Conservation (phyloP, 805 yeast genomes). For the Wickerhamiella azymoides region DNA sequence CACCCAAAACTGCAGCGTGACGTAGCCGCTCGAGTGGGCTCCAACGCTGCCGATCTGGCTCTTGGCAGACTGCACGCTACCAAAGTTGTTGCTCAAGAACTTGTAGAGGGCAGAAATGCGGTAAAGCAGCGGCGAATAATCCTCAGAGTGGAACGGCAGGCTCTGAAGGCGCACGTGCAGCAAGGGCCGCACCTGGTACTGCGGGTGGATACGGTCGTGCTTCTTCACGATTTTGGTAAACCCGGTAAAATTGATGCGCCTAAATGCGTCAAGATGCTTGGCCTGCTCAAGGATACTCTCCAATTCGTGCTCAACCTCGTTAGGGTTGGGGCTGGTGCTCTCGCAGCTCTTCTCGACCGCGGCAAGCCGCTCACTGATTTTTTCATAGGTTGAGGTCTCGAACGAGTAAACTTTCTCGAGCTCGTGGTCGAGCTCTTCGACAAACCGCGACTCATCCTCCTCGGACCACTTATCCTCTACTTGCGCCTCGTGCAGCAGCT, state of each 20-base stretch:
- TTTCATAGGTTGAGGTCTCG: conserved; percentile 56
- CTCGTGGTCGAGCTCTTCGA: conserved; percentile 62
- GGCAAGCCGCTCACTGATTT: conserved; percentile 49
- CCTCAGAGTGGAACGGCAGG: conserved; percentile 87
- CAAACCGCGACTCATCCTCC: conserved; percentile 68
- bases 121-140: conserved; percentile 79
- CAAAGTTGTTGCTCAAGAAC: conserved; percentile 61
- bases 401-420: conserved; percentile 87
- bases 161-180: conserved; percentile 75
- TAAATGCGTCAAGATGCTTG: conserved; percentile 77
- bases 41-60: conserved; percentile 24
- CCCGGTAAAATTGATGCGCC: conserved; percentile 87
- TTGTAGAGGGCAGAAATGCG: conserved; percentile 66
- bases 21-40: conserved; percentile 27
- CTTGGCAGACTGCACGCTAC: conserved; percentile 22
- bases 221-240: conserved; percentile 89
- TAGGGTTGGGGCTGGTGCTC: conserved; percentile 35
- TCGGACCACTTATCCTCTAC: conserved; percentile 54
- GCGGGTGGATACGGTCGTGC: conserved; percentile 81
- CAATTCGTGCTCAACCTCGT: conserved; percentile 47
- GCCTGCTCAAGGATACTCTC: conserved; percentile 66
- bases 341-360: conserved; percentile 49
- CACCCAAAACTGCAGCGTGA: conserved; percentile 81
- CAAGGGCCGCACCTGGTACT: conserved; percentile 80
- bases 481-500: conserved; percentile 49